Evolutionary conservation across 2,329 filamentous ascomycete genomes (phyloP).

Genomic region (Claviceps quebecensis): DNA sequence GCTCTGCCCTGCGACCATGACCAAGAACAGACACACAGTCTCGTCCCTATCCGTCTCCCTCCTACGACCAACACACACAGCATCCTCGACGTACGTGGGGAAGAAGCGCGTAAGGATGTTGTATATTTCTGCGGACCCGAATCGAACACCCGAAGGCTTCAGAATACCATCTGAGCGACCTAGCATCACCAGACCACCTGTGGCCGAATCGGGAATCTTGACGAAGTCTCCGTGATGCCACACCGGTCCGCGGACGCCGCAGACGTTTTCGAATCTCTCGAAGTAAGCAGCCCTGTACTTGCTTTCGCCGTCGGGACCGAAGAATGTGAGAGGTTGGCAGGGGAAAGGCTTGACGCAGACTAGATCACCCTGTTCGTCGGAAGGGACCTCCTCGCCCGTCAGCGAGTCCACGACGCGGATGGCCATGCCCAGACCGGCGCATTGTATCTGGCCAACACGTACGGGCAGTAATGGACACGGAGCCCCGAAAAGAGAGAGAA

Average conservation of each 20-base stretch:
- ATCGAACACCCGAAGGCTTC: conserved; percentile 82
- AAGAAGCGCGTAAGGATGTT: conserved; percentile 84
- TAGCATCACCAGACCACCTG: conserved; percentile 76
- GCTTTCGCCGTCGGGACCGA: conserved; percentile 46
- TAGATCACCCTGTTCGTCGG: conserved; percentile 68
- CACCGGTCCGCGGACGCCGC: conserved; percentile 28
- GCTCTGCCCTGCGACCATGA: conserved; percentile 45
- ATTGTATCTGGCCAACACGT: conserved; percentile 61
- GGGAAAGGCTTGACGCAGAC: conserved; percentile 81
- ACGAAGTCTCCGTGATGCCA: conserved; percentile 98
- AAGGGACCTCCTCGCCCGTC: conserved; percentile 39
- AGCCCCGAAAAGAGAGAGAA: conserved; percentile 85
- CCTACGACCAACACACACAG: conserved; percentile 72
- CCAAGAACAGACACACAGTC: conserved; percentile 77
- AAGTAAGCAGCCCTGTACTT: conserved; percentile 84
- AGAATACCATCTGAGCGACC: conserved; percentile 85
- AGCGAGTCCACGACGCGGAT: conserved; percentile 45
- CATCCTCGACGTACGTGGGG: conserved; percentile 63
- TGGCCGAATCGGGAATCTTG: conserved; percentile 46
- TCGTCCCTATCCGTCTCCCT: conserved; percentile 63
- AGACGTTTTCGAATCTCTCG: conserved; percentile 51
- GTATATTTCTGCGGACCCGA: conserved; percentile 92
- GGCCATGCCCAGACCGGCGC: conserved; percentile 67
- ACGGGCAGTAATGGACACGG: conserved; percentile 67
- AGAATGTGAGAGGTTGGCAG: conserved; percentile 83